Percentiles rank a stretch among this genome's conserved stretches.
phyloP scores from a whole-genome alignment of 768 basidiomycete genomes.

The Daedaleopsis sinensis region DNA sequence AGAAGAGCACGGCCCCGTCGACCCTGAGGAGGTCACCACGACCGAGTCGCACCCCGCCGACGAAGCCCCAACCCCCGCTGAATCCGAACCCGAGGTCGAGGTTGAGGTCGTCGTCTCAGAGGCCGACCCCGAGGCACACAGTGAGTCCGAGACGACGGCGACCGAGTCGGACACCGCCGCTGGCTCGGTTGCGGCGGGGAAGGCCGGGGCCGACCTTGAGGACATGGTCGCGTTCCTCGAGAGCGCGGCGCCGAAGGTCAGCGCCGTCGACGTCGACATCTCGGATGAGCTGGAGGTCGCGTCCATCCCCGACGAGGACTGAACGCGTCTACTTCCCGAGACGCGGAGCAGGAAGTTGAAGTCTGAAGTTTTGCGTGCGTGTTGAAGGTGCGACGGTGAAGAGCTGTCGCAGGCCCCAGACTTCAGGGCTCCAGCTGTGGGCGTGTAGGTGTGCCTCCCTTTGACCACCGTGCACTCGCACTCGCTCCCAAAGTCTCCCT shows the following conservation, averaged over 20 bases:
- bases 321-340: too few relatives aligned
- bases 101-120: conserved; percentile 6
- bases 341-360: too few relatives aligned
- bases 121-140: conserved; percentile 12
- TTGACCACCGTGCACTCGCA: too few relatives aligned
- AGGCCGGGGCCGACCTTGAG: conserved; percentile 51
- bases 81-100: not conserved
- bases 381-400: not conserved
- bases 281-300: conserved; percentile 24
- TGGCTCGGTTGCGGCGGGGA: conserved; percentile 19
- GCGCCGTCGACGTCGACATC: conserved; percentile 21
- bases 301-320: conserved; percentile 22
- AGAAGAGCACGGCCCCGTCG: not conserved
- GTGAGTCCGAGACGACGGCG: conserved; percentile 16
- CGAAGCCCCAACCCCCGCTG: too few relatives aligned
- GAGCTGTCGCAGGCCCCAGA: too few relatives aligned
- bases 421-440: too few relatives aligned
- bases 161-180: conserved; percentile 25
- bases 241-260: conserved; percentile 23
- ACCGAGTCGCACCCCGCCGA: not conserved
- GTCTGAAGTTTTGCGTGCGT: not conserved
- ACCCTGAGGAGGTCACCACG: not conserved
- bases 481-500: too few relatives aligned
- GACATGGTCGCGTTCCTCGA: conserved; percentile 72
- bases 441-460: too few relatives aligned